Conservation (phyloP, 2,329 filamentous ascomycete species). For the Lachnellula willkommii region DNA sequence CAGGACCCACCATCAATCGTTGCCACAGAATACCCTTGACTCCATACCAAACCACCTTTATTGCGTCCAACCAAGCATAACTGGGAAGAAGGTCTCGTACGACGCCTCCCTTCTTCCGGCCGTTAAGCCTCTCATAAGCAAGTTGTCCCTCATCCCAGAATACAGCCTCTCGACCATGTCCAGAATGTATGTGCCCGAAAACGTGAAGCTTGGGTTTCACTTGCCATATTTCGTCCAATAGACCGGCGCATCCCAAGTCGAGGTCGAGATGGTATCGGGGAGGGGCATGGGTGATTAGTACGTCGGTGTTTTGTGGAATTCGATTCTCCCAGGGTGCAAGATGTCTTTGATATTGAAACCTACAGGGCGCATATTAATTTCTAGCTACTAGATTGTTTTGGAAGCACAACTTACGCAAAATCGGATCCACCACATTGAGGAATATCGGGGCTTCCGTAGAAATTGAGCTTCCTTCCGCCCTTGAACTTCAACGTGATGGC, state of each 20-base stretch:
- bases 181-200: constrained; percentile 63
- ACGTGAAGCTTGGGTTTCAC: constrained; percentile 57
- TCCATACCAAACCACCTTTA: constrained; percentile 47
- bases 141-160: constrained; percentile 57
- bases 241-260: constrained; percentile 52
- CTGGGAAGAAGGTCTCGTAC: constrained; percentile 28
- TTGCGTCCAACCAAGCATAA: constrained; percentile 44
- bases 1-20: constrained; percentile 48
- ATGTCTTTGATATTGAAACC: constrained; percentile 55
- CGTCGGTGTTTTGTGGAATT: constrained; percentile 54
- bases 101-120: constrained; percentile 31
- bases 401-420: constrained; percentile 47
- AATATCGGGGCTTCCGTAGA: constrained; percentile 80
- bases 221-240: constrained; percentile 54
- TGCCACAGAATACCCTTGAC: constrained; percentile 52
- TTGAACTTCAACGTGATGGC: constrained; percentile 59
- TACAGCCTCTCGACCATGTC: constrained; percentile 52
- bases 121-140: constrained; percentile 30
- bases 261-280: constrained; percentile 49
- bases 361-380: constrained; percentile 9
- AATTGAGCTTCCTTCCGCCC: constrained; percentile 53
- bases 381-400: no score
- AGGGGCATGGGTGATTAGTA: constrained; percentile 62
- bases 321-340: constrained; percentile 56
- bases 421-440: constrained; percentile 66